These are phyloP conservation scores for Leucogyrophana mollusca DNA, from an alignment of 768 basidiomycete genomes.

Conservation along the genomic window DNA sequence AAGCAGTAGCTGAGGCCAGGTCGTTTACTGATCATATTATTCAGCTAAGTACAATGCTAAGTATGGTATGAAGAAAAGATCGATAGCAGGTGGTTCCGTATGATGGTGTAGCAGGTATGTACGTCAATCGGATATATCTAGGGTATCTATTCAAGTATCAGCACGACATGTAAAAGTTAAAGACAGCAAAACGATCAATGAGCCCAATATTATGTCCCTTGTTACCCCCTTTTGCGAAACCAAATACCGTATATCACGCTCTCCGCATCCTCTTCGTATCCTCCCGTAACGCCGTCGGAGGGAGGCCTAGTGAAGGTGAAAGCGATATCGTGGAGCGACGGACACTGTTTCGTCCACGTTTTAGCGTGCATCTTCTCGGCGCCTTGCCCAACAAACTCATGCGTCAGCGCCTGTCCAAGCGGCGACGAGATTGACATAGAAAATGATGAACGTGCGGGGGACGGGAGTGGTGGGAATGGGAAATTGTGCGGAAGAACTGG, in stretches of 20 bases:
- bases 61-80: too few species aligned
- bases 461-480: neutral
- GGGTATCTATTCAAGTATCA: too few species aligned
- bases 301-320: conserved; percentile 28
- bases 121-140: too few species aligned
- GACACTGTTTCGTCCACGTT: conserved; percentile 27
- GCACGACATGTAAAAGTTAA: too few species aligned
- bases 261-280: conserved; percentile 14
- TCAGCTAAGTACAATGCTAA: too few species aligned
- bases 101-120: too few species aligned
- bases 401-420: conserved; percentile 4
- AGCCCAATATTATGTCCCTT: too few species aligned
- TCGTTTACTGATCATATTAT: too few species aligned
- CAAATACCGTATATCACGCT: conserved; percentile 29
- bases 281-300: neutral
- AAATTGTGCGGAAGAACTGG: conserved; percentile 3
- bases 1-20: too few species aligned
- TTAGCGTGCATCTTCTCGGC: conserved; percentile 24
- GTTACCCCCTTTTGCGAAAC: conserved; percentile 21
- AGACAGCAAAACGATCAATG: too few species aligned
- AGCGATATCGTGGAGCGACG: conserved; percentile 25
- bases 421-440: neutral
- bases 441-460: neutral
- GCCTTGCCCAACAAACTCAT: conserved; percentile 27
- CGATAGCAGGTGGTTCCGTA: too few species aligned